Conservation (phyloP, 192 early-diverging fungal genomes). For the Coemansia sp. region DNA sequence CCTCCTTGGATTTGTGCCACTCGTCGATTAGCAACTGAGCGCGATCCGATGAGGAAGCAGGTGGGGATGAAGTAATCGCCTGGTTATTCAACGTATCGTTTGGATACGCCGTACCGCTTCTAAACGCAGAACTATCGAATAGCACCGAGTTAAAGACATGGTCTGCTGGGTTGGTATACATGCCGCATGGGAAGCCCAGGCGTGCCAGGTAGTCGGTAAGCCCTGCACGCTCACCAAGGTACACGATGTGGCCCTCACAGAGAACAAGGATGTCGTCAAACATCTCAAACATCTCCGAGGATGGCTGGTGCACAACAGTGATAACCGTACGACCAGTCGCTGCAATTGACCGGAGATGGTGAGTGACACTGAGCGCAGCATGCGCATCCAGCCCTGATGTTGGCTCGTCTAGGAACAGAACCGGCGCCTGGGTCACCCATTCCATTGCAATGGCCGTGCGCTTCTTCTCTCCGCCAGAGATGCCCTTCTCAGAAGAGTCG, state of each 20-base stretch:
- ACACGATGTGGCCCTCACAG: conserved; percentile 67
- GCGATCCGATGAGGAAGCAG: conserved; percentile 9
- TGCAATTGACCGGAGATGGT: conserved; percentile 49
- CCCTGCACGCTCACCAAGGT: conserved; percentile 56
- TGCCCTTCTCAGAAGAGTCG: conserved; percentile 59
- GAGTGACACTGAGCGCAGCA: conserved; percentile 56
- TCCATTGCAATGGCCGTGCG: conserved; percentile 75
- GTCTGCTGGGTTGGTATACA: conserved; percentile 42
- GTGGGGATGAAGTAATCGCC: too few relatives aligned
- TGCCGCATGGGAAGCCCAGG: conserved; percentile 34
- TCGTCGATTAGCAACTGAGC: conserved; percentile 21
- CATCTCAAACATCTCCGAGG: conserved; percentile 59
- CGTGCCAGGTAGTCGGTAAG: conserved; percentile 52
- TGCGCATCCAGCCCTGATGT: conserved; percentile 68
- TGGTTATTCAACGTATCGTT: too few relatives aligned
- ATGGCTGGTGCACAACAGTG: conserved; percentile 58
- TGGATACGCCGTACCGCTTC: neutral
- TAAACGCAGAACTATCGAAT: conserved; percentile 34
- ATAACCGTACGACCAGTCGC: conserved; percentile 43
- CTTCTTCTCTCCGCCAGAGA: conserved; percentile 74
- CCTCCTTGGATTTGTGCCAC: conserved; percentile 46
- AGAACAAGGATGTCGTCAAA: conserved; percentile 72
- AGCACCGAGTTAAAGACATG: conserved; percentile 56
- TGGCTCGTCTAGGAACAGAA: conserved; percentile 74
- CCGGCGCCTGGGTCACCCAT: conserved; percentile 63